Conservation (phyloP, 805 yeast genomes). For the Candida pini region DNA sequence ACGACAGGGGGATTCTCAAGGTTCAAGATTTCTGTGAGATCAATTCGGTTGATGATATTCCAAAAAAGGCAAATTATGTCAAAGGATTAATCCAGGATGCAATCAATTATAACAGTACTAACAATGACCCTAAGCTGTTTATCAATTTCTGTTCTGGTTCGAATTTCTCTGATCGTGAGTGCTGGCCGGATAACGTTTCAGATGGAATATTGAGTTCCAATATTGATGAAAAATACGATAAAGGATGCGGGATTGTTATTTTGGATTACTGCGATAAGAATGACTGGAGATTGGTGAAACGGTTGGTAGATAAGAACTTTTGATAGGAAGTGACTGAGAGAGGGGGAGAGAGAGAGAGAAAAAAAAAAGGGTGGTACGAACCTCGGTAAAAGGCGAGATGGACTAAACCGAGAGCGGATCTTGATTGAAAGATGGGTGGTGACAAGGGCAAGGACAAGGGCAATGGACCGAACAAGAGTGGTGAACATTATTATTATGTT, state of each 20-base stretch:
- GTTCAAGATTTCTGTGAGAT: conserved; percentile 77
- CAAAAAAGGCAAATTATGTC: conserved; percentile 52
- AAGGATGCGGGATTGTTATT: conserved; percentile 59
- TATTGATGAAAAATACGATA: conserved; percentile 42
- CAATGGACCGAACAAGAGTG: too few relatives aligned
- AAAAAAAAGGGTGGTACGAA: too few relatives aligned
- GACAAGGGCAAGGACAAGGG: too few relatives aligned
- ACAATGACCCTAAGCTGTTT: conserved; percentile 49
- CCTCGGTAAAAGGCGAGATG: too few relatives aligned
- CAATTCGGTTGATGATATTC: conserved; percentile 43
- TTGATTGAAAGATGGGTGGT: too few relatives aligned
- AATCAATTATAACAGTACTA: conserved; percentile 38
- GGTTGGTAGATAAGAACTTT: conserved; percentile 48
- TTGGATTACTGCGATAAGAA: conserved; percentile 61
- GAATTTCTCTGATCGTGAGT: conserved; percentile 60
- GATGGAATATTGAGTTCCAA: conserved; percentile 40
- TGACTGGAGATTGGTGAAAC: conserved; percentile 51
- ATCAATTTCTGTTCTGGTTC: conserved; percentile 72
- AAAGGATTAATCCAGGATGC: conserved; percentile 52
- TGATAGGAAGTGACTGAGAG: too few relatives aligned
- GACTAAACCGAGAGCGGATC: too few relatives aligned
- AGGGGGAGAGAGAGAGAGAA: too few relatives aligned
- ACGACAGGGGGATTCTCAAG: conserved; percentile 54
- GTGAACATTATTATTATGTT: too few relatives aligned
- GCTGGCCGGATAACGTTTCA: conserved; percentile 72